Conservation (phyloP, 768 basidiomycete species). For the Mycena indigotica region DNA sequence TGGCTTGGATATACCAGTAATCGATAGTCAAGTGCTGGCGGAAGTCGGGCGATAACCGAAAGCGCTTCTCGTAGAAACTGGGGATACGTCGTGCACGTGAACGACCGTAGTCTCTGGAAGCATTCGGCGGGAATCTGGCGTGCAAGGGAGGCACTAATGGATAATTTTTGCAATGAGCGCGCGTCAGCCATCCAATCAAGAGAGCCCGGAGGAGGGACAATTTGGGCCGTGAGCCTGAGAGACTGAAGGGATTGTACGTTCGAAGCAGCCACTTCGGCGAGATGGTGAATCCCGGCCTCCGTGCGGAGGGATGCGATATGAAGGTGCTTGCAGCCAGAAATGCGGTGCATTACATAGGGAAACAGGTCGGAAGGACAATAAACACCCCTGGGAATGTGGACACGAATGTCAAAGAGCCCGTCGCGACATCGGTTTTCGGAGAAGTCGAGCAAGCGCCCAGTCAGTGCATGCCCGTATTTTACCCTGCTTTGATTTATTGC, state of each 20-base stretch:
- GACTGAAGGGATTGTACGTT: not conserved
- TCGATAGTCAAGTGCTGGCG: not conserved
- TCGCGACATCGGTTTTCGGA: not conserved
- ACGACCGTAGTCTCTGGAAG: not conserved
- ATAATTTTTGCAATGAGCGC: not conserved
- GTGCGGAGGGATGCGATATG: not conserved
- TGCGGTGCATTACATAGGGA: no score
- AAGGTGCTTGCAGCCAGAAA: not conserved
- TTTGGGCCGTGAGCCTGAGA: not conserved
- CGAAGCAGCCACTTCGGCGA: not conserved
- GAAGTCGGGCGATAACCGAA: not conserved
- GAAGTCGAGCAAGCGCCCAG: no score
- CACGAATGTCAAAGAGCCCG: not conserved
- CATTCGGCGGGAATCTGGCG: not conserved
- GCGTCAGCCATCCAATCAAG: not conserved
- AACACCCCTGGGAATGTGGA: no score
- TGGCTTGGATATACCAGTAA: not conserved
- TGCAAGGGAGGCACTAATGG: not conserved
- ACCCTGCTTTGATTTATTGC: no score
- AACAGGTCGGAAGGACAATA: no score
- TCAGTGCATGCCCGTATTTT: no score
- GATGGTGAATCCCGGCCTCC: not conserved
- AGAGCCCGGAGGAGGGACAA: not conserved
- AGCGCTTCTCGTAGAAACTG: not conserved
- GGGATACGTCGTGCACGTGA: not conserved